Percentiles rank a stretch among this genome's conserved stretches.
phyloP scores from a whole-genome alignment of 2,329 filamentous ascomycete species.

The Cercospora zeae-maydis region DNA sequence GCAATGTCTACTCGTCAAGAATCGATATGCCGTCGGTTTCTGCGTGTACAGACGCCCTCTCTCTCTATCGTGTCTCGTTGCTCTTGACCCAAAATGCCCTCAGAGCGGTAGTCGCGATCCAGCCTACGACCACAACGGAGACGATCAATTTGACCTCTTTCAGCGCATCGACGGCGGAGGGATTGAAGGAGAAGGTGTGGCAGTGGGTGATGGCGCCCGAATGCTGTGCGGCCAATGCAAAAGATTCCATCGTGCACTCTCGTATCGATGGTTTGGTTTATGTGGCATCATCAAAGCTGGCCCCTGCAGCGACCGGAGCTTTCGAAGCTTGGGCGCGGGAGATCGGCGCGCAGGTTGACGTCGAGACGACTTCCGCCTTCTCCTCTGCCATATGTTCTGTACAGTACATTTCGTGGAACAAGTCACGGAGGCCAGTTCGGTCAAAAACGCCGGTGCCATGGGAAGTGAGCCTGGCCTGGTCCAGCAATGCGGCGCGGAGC shows the following conservation, averaged over 20 bases:
- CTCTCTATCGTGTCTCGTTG: slow-evolving; percentile 10
- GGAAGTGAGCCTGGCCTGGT: neutral
- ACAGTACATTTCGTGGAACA: neutral
- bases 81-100: slow-evolving; percentile 22
- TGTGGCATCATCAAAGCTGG: slow-evolving; percentile 8
- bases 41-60: neutral
- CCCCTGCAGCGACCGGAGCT: slow-evolving; percentile 7
- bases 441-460: neutral
- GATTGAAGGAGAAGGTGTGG: slow-evolving; percentile 52
- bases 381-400: neutral
- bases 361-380: neutral
- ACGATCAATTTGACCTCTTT: slow-evolving; percentile 52
- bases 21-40: neutral
- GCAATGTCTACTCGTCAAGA: neutral
- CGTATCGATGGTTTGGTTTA: neutral
- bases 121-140: slow-evolving; percentile 45
- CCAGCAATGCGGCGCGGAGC: neutral
- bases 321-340: slow-evolving; percentile 3
- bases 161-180: slow-evolving; percentile 48
- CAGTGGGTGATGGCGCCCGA: slow-evolving; percentile 41
- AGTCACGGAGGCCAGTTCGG: neutral
- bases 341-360: neutral
- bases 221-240: slow-evolving; percentile 34
- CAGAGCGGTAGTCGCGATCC: slow-evolving; percentile 31
- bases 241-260: slow-evolving; percentile 33